Percentiles rank a stretch among this genome's conserved stretches.
These are phyloP conservation scores for Plenodomus lindquistii DNA, from an alignment of 2,329 filamentous ascomycete genomes.

Conservation along the genomic window DNA sequence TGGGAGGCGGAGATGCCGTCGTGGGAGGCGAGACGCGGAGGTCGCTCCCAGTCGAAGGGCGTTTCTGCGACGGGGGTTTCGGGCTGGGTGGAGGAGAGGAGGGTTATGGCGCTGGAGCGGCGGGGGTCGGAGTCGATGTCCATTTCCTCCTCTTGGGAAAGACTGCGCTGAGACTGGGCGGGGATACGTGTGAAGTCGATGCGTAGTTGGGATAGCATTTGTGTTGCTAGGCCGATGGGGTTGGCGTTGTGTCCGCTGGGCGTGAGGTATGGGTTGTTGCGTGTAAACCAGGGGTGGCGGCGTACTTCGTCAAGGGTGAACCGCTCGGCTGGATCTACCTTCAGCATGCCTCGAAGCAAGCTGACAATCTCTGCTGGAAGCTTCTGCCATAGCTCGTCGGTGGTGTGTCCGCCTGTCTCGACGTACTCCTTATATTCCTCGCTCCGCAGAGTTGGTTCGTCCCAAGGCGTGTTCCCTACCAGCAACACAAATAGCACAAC, in stretches of 20 bases:
- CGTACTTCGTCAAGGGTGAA: conserved; percentile 88
- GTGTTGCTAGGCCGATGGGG: conserved; percentile 83
- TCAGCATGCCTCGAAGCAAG: conserved; percentile 91
- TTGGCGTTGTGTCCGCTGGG: conserved; percentile 75
- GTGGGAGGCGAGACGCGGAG: conserved; percentile 53
- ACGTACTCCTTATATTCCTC: conserved; percentile 92
- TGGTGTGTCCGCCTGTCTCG: conserved; percentile 75
- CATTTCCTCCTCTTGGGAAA: conserved; percentile 62
- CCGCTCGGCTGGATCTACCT: conserved; percentile 70
- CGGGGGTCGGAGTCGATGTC: conserved; percentile 63
- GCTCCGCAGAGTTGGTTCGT: conserved; percentile 81
- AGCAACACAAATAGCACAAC: conserved; percentile 96
- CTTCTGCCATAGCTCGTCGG: conserved; percentile 82
- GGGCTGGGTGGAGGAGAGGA: conserved; percentile 81
- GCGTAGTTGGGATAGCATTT: conserved; percentile 87
- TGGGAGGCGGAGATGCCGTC: conserved; percentile 41
- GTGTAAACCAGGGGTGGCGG: conserved; percentile 92
- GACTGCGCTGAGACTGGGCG: conserved; percentile 52
- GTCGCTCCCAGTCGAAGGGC: conserved; percentile 86
- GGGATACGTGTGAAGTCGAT: conserved; percentile 82
- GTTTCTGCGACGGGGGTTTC: conserved; percentile 75
- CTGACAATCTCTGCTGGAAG: conserved; percentile 76
- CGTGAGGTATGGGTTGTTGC: conserved; percentile 75
- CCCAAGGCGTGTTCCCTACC: conserved; percentile 97
- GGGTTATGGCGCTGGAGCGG: conserved; percentile 44